Base-by-base conservation (phyloP, 805 yeast genomes). In the Ogataea nitratoaversa region DNA sequence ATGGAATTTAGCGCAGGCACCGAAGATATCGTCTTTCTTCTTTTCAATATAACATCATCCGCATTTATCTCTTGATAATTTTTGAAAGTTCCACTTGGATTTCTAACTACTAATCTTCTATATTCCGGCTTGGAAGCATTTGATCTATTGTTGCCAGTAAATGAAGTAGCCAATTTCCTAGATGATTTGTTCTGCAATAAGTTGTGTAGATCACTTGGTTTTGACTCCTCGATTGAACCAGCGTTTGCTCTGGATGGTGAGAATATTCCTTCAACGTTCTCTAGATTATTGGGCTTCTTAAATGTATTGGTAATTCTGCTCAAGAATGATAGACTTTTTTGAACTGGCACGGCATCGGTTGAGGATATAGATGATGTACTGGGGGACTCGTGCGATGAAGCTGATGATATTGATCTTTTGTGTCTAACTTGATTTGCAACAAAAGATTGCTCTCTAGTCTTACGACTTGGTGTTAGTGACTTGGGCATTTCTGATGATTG, bases 1-100 rank as follows among this genome's bases (percentile, higher is more conserved):
- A 50, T 34, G 7, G 30, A 20, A 4, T 36, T 24, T 8, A 22
- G 7, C n/a, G 36, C 14, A 4, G 36, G 36, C 6, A 14, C 25
- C n/a, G 28, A 20, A 3, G 19, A 11, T 3, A 32, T 12, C 4
- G 31, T 22, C 30, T 32, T 47, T 36, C 47, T 40, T 11, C 32
- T 39, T 31, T 47, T 51, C 13, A 49, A 31, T 2, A 60, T 39
- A 5, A 61, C 64, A 22, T 49, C 48, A 32, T 61, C 56, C 8
- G 66, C 56, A 40, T 58, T 51, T 24, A 61, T 60, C n/a, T 59
- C 62, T 27, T 51, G 47, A 36, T 43, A 61, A 17, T 52, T 52
- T 16, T 48, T 47, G 35, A 49, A 55, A 2, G 55, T 37, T 16
- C 54, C 56, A 29, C 52, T 54, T 14, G 57, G 53, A 36, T 53